A percentile compares a stretch with the other conserved stretches of the same genome.
phyloP scores from a whole-genome alignment of 2,329 filamentous ascomycete species.

The Cladobotryum protrusum region DNA sequence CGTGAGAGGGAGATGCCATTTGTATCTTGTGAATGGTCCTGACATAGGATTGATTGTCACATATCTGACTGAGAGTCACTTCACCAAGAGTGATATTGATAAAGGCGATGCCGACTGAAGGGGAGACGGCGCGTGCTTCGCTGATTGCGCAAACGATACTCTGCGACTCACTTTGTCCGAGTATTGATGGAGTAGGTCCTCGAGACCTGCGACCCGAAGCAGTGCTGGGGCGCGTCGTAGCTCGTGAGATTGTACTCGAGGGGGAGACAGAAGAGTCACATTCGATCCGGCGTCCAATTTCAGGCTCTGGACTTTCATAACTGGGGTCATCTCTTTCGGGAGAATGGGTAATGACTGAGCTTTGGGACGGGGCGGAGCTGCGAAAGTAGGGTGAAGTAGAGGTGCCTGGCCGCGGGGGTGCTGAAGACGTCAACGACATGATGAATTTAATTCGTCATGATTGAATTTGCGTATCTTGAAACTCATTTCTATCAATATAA shows the following conservation, averaged over 20 bases:
- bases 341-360: too few relatives aligned
- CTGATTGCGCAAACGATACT: constrained; percentile 82
- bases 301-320: too few relatives aligned
- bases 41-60: constrained; percentile 87
- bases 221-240: constrained; percentile 30
- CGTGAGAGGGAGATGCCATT: constrained; percentile 71
- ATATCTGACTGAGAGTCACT: constrained; percentile 81
- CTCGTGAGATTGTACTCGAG: constrained; percentile 16
- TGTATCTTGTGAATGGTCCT: constrained; percentile 81
- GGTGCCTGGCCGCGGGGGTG: background rate
- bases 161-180: constrained; percentile 49
- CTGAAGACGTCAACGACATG: background rate
- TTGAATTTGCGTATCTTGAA: too few relatives aligned
- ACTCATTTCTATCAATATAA: too few relatives aligned
- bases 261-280: constrained; percentile 15
- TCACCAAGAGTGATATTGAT: constrained; percentile 82
- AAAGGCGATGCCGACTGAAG: constrained; percentile 79
- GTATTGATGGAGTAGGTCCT: constrained; percentile 29
- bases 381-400: background rate
- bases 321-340: too few relatives aligned
- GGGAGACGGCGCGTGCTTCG: constrained; percentile 80
- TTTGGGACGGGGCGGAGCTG: background rate
- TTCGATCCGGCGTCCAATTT: background rate
- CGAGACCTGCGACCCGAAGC: constrained; percentile 41
- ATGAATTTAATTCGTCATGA: background rate